phyloP scores from a whole-genome alignment of 805 yeast genomes.

The Cyberlindnera japonica region DNA sequence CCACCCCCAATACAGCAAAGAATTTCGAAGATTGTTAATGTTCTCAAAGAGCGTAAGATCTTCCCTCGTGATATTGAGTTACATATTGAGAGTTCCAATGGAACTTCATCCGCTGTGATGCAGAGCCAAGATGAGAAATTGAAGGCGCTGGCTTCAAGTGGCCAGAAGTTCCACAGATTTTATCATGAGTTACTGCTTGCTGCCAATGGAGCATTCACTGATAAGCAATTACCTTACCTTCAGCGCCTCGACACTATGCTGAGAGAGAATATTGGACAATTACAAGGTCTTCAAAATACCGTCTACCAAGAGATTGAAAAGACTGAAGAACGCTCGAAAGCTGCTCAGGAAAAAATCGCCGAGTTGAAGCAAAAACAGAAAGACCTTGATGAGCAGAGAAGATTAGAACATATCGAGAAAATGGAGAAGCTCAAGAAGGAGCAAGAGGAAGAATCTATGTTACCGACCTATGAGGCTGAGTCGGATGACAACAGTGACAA shows the following conservation, averaged over 20 bases:
- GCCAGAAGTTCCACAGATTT: conserved; percentile 18
- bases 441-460: conserved; percentile 18
- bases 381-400: conserved; percentile 14
- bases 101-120: not conserved
- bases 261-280: conserved; percentile 15
- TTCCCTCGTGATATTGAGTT: conserved; percentile 27
- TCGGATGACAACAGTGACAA: conserved; percentile 13
- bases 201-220: conserved; percentile 18
- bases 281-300: conserved; percentile 18
- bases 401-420: conserved; percentile 9
- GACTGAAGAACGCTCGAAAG: conserved; percentile 9
- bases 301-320: conserved; percentile 14
- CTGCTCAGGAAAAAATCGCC: conserved; percentile 11
- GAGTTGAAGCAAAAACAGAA: conserved; percentile 17
- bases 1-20: conserved; percentile 29
- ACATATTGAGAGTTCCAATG: conserved; percentile 10
- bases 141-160: conserved; percentile 9
- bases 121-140: conserved; percentile 13
- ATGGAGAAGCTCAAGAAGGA: conserved; percentile 11
- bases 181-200: conserved; percentile 21
- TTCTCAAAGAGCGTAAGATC: conserved; percentile 55
- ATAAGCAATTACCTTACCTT: conserved; percentile 8
- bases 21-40: conserved; percentile 47
- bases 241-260: conserved; percentile 9
- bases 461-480: conserved; percentile 22